Conservation (phyloP, 805 yeast genomes). For the Saccharomycodes ludwigii region DNA sequence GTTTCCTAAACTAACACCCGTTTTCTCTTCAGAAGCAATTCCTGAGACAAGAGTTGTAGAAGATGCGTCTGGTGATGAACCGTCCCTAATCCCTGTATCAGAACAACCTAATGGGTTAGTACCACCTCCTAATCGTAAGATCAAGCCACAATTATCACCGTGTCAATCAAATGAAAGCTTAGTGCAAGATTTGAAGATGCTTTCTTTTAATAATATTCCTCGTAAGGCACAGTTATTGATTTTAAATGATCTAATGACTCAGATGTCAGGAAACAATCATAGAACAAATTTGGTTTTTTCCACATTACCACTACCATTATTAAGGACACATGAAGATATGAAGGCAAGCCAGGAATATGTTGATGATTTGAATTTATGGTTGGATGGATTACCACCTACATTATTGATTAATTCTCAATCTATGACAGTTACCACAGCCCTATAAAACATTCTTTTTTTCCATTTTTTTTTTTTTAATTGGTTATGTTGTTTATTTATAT, state of each 20-base stretch:
- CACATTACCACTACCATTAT: conserved; percentile 78
- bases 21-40: conserved; percentile 58
- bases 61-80: conserved; percentile 56
- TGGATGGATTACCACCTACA: conserved; percentile 71
- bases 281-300: conserved; percentile 70
- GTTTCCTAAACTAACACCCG: too few species aligned
- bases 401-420: conserved; percentile 81
- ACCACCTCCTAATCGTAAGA: conserved; percentile 3
- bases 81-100: conserved; percentile 47
- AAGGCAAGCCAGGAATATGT: conserved; percentile 64
- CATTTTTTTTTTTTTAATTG: not conserved
- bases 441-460: conserved; percentile 29
- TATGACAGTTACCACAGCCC: conserved; percentile 90
- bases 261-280: conserved; percentile 30
- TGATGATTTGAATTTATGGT: conserved; percentile 66
- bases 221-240: conserved; percentile 85
- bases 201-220: conserved; percentile 76
- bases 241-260: conserved; percentile 72
- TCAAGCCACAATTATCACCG: conserved; percentile 20
- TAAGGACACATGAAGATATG: conserved; percentile 67
- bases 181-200: conserved; percentile 24
- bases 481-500: not conserved
- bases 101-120: conserved; percentile 9
- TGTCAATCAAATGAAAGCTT: conserved; percentile 22
- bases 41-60: conserved; percentile 58